Evolutionary conservation across 2,329 filamentous ascomycete genomes (phyloP).

Genomic region (Beauveria varroae): DNA sequence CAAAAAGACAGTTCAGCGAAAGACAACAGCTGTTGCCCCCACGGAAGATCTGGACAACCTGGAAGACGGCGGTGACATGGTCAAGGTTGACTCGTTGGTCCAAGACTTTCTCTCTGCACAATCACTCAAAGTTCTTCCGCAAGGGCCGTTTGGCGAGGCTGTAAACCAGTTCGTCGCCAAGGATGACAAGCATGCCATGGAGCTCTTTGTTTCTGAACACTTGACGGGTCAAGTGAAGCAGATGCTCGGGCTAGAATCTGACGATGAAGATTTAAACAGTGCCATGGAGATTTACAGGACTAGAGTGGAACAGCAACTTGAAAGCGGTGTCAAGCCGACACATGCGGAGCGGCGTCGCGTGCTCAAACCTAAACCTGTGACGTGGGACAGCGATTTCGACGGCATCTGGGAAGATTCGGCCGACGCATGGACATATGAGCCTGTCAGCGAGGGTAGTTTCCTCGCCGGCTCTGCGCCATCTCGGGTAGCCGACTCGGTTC

Average conservation of each 20-base stretch:
- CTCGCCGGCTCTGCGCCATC: constrained; percentile 14
- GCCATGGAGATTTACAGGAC: constrained; percentile 68
- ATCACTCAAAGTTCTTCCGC: constrained; percentile 84
- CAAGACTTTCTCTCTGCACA: constrained; percentile 81
- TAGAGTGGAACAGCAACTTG: constrained; percentile 64
- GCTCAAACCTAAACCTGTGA: constrained; percentile 67
- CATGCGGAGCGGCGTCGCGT: constrained; percentile 29
- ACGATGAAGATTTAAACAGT: constrained; percentile 58
- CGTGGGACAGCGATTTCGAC: constrained; percentile 86
- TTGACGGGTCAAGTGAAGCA: constrained; percentile 63
- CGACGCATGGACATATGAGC: constrained; percentile 40
- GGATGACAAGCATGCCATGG: constrained; percentile 89
- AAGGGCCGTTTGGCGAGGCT: constrained; percentile 87
- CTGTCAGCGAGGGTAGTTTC: constrained; percentile 12
- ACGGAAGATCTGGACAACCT: constrained; percentile 57
- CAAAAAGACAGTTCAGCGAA: constrained; percentile 61
- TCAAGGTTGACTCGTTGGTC: constrained; percentile 86
- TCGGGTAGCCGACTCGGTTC: constrained; percentile 18
- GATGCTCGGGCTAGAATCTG: constrained; percentile 57
- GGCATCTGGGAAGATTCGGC: constrained; percentile 79
- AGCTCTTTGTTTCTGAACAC: constrained; percentile 67
- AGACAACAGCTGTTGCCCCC: constrained; percentile 40
- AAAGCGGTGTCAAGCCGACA: constrained; percentile 46
- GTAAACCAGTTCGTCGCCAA: constrained; percentile 91
- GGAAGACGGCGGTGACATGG: constrained; percentile 45